phyloP scores from a whole-genome alignment of 768 basidiomycete species.

The Cystobasidiopsis lactophilus region DNA sequence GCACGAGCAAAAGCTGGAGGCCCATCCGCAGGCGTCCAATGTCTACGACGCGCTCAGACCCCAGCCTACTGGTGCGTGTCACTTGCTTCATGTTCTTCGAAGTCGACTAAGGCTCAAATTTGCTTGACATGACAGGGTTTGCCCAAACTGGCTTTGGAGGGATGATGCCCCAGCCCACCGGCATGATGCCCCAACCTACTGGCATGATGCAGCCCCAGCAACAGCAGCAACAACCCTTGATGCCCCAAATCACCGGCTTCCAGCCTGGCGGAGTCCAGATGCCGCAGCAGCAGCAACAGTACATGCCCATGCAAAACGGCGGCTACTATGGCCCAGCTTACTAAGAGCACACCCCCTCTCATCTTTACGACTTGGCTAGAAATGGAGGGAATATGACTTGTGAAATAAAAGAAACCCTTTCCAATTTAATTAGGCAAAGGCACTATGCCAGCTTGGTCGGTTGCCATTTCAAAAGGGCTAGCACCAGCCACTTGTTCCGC shows the following conservation, averaged over 20 bases:
- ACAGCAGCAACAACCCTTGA: not conserved
- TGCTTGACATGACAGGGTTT: not conserved
- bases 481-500: not conserved
- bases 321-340: too few relatives aligned
- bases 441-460: not conserved
- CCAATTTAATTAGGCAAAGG: too few relatives aligned
- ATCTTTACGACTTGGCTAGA: too few relatives aligned
- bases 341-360: too few relatives aligned
- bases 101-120: not conserved
- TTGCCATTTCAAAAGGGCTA: not conserved
- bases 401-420: too few relatives aligned
- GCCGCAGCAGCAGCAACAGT: slow-evolving; percentile 3
- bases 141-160: not conserved
- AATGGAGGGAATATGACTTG: too few relatives aligned
- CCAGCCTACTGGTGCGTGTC: slow-evolving; percentile 5
- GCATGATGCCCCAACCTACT: not conserved
- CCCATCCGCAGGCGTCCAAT: not conserved
- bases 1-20: not conserved
- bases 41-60: slow-evolving; percentile 11
- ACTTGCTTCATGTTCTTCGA: not conserved
- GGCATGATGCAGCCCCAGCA: not conserved
- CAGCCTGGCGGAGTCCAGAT: slow-evolving; percentile 2
- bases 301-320: slow-evolving; percentile 4
- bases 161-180: not conserved
- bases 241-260: not conserved